phyloP scores from a whole-genome alignment of 148 eudicot genomes.

The Nyssa sinensis region DNA sequence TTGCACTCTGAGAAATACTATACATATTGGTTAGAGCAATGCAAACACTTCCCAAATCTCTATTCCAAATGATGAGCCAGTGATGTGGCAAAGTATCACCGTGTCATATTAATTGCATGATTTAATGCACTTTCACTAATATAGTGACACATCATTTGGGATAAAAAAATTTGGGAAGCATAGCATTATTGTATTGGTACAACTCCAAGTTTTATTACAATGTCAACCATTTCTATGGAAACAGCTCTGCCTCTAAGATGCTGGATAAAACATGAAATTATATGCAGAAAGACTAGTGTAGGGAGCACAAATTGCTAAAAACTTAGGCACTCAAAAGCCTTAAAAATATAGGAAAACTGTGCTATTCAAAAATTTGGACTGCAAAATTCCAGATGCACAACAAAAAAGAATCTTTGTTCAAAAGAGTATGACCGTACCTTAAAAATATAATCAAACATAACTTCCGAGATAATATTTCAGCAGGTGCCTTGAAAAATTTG shows the following conservation, averaged over 20 bases:
- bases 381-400: no score
- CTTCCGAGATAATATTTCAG: background rate
- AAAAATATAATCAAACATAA: background rate
- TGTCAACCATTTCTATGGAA: background rate
- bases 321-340: background rate
- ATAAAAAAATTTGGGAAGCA: no score
- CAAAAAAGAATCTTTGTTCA: background rate
- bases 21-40: background rate
- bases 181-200: no score
- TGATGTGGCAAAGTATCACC: no score
- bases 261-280: background rate
- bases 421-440: background rate
- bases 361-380: background rate
- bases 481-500: background rate
- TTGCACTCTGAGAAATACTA: background rate
- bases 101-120: no score
- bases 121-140: no score
- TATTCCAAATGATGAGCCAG: no score
- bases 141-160: no score
- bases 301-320: background rate
- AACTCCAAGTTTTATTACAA: background rate
- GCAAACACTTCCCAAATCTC: no score
- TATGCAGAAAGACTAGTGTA: background rate
- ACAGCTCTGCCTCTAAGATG: background rate
- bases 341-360: background rate